Evolutionary conservation across 2,329 filamentous ascomycete genomes (phyloP), one percentile per base, ranked within the genome.

Genomic region (Didymella arachidicola): DNA sequence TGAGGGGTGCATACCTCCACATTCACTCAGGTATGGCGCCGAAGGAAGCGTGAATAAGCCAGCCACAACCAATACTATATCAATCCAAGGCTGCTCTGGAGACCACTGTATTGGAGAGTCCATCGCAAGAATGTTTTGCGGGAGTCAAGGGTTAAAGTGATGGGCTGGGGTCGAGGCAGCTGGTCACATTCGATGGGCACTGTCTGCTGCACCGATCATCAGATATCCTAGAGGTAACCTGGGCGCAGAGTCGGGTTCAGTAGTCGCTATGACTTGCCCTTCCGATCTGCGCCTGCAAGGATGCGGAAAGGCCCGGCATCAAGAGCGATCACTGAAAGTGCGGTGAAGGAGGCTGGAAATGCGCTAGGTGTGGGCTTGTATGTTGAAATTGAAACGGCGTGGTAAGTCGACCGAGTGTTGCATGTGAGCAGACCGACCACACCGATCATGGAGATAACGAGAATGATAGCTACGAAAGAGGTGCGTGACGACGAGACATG

Each of bases 381-480:
- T 27, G 19, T 45, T 5, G 25, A 53, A 25, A 26, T 44, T 38
- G 29, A 51, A 49, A 54, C 49, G 45, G 50, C 54, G 57, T 51
- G 57, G 51, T 46, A 55, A 45, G 25, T 59, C 19, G 46, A 38
- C 51, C 47, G 41, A 53, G 27, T 11, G 22, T 34, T 30, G 51
- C 57, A 55, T 59, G 57, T 59, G 57, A 59, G 41, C 50, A 48
- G 39, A 45, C 36, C 38, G 47, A 43, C 57, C 51, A 59, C 51
- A 59, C 57, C 57, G 52, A 55, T 59, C 45, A 38, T 42, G 25
- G 34, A 54, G 41, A 51, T 36, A 43, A 43, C 43, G 25, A 54
- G 46, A 41, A 50, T 22, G 14, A 44, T 19, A 18, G 11, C 27
- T n/a, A 34, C 27, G 22, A 30, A 51, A 14, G 22, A 45, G 51